phyloP scores from a whole-genome alignment of 495 filamentous ascomycete species.

The Podospora anserina region DNA sequence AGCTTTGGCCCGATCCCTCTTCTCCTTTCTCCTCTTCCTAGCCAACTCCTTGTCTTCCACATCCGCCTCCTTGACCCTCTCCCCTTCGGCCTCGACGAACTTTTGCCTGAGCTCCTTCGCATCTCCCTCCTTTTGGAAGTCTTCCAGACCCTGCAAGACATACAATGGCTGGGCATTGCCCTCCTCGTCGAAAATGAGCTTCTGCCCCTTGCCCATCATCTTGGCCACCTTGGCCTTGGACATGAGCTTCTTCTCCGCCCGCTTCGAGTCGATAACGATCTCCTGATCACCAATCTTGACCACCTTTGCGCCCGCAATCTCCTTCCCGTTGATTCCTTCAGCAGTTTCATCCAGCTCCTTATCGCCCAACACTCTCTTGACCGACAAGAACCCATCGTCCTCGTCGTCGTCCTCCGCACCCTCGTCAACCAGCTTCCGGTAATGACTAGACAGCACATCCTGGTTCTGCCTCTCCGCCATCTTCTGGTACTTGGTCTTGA shows the following conservation, averaged over 20 bases:
- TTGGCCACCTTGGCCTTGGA: conserved; percentile 93
- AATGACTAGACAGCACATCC: conserved; percentile 89
- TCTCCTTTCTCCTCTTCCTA: conserved; percentile 78
- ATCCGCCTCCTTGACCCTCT: conserved; percentile 74
- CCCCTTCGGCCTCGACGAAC: conserved; percentile 71
- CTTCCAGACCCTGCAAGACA: conserved; percentile 77
- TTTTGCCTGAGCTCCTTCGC: conserved; percentile 68
- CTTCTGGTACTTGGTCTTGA: conserved; percentile 88
- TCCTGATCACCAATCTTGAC: conserved; percentile 55
- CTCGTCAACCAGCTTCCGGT: conserved; percentile 77
- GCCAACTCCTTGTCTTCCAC: conserved; percentile 73
- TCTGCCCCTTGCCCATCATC: conserved; percentile 77
- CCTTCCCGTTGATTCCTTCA: conserved; percentile 21
- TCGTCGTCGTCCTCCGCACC: conserved; percentile 53
- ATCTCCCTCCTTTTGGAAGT: conserved; percentile 69
- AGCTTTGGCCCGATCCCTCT: conserved; percentile 79
- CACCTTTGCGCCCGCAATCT: conserved; percentile 37
- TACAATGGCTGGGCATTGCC: conserved; percentile 80
- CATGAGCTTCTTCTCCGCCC: conserved; percentile 84
- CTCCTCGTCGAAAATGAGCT: conserved; percentile 88
- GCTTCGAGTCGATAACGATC: conserved; percentile 84
- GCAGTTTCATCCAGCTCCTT: conserved; percentile 40
- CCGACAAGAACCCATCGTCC: conserved; percentile 78
- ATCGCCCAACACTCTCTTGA: conserved; percentile 75
- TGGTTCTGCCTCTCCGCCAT: conserved; percentile 97